Conservation (phyloP, 148 eudicot genomes). For the Silene latifolia region DNA sequence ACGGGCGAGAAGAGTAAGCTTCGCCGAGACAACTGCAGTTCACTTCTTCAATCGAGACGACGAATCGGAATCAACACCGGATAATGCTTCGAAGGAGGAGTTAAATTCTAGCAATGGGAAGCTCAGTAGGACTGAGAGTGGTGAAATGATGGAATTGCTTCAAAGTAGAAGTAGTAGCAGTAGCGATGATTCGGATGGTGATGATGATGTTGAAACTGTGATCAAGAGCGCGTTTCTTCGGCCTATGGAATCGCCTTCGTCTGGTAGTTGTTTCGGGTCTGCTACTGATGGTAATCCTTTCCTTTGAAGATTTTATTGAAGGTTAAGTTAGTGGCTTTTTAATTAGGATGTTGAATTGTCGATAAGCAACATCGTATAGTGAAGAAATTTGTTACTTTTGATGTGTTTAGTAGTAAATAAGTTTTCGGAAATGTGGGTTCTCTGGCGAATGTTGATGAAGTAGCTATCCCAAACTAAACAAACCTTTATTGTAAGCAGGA, state of each 20-base stretch:
- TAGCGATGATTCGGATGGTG: conserved; percentile 11
- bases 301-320: background rate
- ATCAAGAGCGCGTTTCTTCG: conserved; percentile 22
- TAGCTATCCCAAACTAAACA: background rate
- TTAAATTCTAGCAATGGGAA: conserved; percentile 18
- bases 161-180: conserved; percentile 16
- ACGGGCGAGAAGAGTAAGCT: conserved; percentile 79
- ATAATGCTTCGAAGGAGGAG: conserved; percentile 9
- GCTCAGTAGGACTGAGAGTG: conserved; percentile 32
- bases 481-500: background rate
- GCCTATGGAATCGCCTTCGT: conserved; percentile 35
- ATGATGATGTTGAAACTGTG: conserved; percentile 24
- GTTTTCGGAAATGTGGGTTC: background rate
- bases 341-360: background rate
- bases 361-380: background rate
- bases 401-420: too few relatives aligned
- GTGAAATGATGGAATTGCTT: conserved; percentile 31
- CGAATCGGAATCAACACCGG: conserved; percentile 49
- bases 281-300: conserved; percentile 36
- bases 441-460: background rate
- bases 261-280: conserved; percentile 40
- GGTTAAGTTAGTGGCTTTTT: background rate
- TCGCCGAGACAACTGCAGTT: conserved; percentile 84
- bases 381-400: background rate
- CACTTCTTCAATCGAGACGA: conserved; percentile 79